Conservation (phyloP, 352 stramenopile genomes). For the Globisporangium echinulatum region DNA sequence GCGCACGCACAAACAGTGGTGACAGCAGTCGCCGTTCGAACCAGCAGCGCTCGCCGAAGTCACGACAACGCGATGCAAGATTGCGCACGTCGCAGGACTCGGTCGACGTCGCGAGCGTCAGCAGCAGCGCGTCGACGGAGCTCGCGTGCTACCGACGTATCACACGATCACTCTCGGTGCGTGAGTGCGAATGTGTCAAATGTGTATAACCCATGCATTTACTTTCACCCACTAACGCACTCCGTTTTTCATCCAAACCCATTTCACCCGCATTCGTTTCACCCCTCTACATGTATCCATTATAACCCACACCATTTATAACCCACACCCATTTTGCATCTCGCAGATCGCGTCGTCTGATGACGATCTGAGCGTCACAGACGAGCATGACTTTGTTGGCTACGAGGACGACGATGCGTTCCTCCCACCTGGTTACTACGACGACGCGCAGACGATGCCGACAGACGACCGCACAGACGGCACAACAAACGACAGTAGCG, state of each 20-base stretch:
- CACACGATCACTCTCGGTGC: conserved; percentile 48
- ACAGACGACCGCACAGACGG: no score
- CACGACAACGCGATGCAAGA: conserved; percentile 7
- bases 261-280: no score
- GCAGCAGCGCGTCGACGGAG: conserved; percentile 53
- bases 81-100: conserved; percentile 17
- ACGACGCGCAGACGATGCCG: no score
- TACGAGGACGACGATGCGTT: conserved; percentile 45
- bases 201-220: no score
- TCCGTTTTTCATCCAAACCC: no score
- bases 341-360: conserved; percentile 13
- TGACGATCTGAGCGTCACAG: conserved; percentile 23
- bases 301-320: no score
- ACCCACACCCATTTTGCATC: no score
- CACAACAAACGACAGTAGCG: no score
- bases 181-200: no score
- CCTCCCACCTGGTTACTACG: background rate
- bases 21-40: conserved; percentile 18
- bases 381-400: conserved; percentile 44
- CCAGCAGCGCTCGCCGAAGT: background rate
- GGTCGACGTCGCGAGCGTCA: conserved; percentile 41
- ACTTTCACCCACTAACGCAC: no score
- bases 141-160: conserved; percentile 47
- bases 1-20: conserved; percentile 25
- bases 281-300: no score